Base-by-base conservation (phyloP, 2,329 filamentous ascomycete species). In the Botrytis tulipae region DNA sequence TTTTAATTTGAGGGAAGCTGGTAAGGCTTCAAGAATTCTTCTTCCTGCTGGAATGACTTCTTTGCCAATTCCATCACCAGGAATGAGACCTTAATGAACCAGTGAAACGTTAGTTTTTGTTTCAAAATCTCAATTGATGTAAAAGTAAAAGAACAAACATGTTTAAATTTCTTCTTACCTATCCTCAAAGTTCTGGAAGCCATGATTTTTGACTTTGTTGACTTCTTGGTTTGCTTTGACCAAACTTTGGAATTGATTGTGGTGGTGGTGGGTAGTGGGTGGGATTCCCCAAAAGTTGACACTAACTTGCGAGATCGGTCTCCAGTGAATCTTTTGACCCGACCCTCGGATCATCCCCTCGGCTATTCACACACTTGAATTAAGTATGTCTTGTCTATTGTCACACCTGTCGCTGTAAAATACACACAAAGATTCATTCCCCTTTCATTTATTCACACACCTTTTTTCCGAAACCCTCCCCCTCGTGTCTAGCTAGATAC, bases 11-110 rank as follows among this genome's bases (percentile, higher is more conserved):
- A 98, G 86, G n/a, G 93, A 96, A n/a, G 91, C 84, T 48, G 95
- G 95, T 2, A 99, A 91, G 69, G 96, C 92, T 86, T 99, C 95
- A 81, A 99, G 93, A 79, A 98, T 87, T 77, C 93, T 92, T 80
- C 94, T 93, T 70, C 95, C 96, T 72, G 96, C 93, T 77, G 96
- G 96, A 84, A 99, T 98, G 83, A 99, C 96, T 85, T 99, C 96
- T 82, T 93, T 93, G 84, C 96, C 96, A 85, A 99, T 99, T 84
- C 96, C 96, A 85, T 99, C 96, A 82, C 96, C 96, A 80, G 96
- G 93, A 82, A 99, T 98, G 80, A 98, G 93, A 83, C 95, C 95
- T 97, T 78, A 54, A 73, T 61, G 32, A 9, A 37, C 40, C 42
- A 70, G 48, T 42, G n/a, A 73, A 67, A 57, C 40, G 59, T 69